A percentile compares a stretch with the other conserved stretches of the same genome.
Evolutionary conservation across 495 filamentous ascomycete species (phyloP).

Genomic region (Aspergillus asperescens): DNA sequence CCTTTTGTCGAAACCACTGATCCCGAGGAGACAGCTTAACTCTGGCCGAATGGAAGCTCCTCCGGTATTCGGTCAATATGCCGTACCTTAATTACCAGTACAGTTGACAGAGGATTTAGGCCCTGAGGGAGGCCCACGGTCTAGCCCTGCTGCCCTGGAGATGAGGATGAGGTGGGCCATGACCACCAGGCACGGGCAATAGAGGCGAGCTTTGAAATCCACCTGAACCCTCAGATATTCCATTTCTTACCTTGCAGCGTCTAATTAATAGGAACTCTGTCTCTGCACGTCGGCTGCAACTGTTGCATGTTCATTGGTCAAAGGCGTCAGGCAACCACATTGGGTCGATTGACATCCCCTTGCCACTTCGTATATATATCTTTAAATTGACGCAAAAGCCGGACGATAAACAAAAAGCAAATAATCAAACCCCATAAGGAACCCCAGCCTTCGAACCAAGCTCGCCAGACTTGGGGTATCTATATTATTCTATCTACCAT

Average conservation of each 20-base stretch:
- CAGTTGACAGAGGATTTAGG: not conserved
- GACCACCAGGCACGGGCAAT: not conserved
- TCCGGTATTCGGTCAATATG: not conserved
- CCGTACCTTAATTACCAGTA: not conserved
- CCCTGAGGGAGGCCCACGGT: not conserved
- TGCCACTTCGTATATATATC: no score
- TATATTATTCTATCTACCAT: no score
- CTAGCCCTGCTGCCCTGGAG: not conserved
- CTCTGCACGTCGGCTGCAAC: no score
- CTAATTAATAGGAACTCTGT: no score
- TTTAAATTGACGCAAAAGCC: no score
- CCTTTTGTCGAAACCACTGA: not conserved
- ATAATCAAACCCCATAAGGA: no score
- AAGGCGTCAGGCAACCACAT: no score
- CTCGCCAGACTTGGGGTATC: not conserved
- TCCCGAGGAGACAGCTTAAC: no score
- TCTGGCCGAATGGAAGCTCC: not conserved
- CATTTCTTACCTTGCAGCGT: not conserved
- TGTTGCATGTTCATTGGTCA: no score
- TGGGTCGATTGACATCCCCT: no score
- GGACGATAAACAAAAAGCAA: no score
- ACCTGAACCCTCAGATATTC: not conserved
- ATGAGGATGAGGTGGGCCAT: not conserved
- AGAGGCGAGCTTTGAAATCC: not conserved
- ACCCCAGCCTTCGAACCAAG: not conserved